Evolutionary conservation across 2,329 filamentous ascomycete genomes (phyloP).

Genomic region (Tolypocladium sp.): DNA sequence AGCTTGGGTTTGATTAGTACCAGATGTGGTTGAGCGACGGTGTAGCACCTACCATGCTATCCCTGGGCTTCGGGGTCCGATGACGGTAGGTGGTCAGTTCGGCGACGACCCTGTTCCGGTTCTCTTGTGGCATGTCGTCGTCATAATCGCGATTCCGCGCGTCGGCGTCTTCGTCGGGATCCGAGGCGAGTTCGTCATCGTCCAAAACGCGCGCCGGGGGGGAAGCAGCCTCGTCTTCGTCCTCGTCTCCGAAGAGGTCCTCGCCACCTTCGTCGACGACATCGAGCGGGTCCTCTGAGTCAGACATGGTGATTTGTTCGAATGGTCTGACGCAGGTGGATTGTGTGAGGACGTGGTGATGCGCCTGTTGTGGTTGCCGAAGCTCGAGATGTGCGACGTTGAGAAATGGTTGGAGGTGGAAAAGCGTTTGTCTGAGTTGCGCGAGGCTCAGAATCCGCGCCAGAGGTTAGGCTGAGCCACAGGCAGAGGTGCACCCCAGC

Average conservation of each 20-base stretch:
- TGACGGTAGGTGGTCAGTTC: conserved; percentile 60
- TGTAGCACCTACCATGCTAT: conserved; percentile 50
- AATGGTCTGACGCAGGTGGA: background rate
- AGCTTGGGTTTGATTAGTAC: conserved; percentile 33
- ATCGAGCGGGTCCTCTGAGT: conserved; percentile 45
- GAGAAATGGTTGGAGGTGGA: background rate
- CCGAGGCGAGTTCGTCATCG: conserved; percentile 51
- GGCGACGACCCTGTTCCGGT: conserved; percentile 48
- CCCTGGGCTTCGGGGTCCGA: conserved; percentile 58
- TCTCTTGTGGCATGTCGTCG: conserved; percentile 35
- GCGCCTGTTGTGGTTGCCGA: background rate
- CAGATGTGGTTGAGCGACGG: background rate
- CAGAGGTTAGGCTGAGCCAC: background rate
- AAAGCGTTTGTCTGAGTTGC: background rate
- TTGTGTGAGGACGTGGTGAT: background rate
- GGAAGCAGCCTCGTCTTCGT: conserved; percentile 46
- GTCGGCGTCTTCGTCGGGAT: conserved; percentile 35
- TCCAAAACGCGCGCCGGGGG: conserved; percentile 54
- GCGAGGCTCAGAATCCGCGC: background rate
- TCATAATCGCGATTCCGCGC: conserved; percentile 24
- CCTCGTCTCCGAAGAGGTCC: conserved; percentile 54
- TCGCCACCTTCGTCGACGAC: conserved; percentile 47
- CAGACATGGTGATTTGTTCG: conserved; percentile 35
- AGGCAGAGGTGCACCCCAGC: background rate
- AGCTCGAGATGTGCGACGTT: background rate